A percentile compares a stretch with the other conserved stretches of the same genome.
phyloP scores from a whole-genome alignment of 164 flowering plant genomes.

The Annona squamosa region DNA sequence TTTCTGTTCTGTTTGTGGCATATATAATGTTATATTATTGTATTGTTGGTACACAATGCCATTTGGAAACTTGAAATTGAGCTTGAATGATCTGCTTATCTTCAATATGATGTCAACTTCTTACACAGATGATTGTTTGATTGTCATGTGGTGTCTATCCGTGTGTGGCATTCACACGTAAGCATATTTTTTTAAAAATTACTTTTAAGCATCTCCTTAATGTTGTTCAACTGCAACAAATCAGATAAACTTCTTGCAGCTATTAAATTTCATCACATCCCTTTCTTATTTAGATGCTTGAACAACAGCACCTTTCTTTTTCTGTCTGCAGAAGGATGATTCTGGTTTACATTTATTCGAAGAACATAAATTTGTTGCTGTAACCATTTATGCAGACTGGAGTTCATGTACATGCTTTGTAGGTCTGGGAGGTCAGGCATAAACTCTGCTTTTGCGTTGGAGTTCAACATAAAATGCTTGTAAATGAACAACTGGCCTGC shows the following conservation, averaged over 20 bases:
- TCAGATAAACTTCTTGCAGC: neutral
- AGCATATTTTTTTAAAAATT: too few relatives aligned
- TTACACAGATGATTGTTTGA: neutral
- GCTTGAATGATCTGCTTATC: neutral
- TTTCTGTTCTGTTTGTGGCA: neutral
- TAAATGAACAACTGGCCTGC: neutral
- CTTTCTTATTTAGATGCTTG: neutral
- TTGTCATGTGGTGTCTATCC: too few relatives aligned
- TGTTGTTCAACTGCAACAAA: neutral
- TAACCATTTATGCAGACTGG: neutral
- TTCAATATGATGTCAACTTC: neutral
- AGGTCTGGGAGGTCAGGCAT: neutral
- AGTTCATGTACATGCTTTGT: neutral
- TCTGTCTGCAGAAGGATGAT: neutral
- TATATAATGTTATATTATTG: neutral
- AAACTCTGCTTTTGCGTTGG: neutral
- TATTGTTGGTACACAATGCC: neutral
- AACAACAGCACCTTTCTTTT: neutral
- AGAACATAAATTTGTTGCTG: neutral
- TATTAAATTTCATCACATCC: neutral
- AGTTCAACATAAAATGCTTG: neutral
- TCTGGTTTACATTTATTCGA: neutral
- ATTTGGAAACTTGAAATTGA: too few relatives aligned
- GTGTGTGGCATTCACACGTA: too few relatives aligned
- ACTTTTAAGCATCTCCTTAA: too few relatives aligned